These are phyloP conservation scores for Tetraselmis striata DNA, from an alignment of 139 green algal species.

Conservation along the genomic window DNA sequence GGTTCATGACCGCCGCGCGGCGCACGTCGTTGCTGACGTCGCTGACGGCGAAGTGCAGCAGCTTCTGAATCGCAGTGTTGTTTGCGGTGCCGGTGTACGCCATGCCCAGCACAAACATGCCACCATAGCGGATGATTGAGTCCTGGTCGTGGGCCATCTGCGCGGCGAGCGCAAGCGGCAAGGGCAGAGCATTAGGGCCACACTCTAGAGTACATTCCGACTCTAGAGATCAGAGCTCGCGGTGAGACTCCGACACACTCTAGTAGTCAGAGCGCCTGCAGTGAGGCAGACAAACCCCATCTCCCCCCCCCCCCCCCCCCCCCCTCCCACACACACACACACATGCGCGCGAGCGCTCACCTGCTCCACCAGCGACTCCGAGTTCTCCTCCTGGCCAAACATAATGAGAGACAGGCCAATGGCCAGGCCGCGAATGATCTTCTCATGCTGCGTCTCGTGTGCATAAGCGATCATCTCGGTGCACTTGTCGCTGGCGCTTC, in stretches of 20 bases:
- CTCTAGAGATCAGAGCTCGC: too few species aligned
- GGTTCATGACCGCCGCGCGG: slow-evolving; percentile 76
- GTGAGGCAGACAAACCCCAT: too few species aligned
- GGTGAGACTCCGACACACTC: too few species aligned
- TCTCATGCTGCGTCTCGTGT: slow-evolving; percentile 94
- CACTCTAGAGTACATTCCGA: too few species aligned
- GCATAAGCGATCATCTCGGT: slow-evolving; percentile 92
- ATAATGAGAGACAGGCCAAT: slow-evolving; percentile 84
- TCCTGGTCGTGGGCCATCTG: slow-evolving; percentile 52
- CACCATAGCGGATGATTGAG: slow-evolving; percentile 89
- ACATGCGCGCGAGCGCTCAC: too few species aligned
- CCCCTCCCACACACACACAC: not conserved
- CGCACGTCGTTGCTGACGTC: slow-evolving; percentile 96
- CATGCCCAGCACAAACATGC: slow-evolving; percentile 87
- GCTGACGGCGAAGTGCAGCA: slow-evolving; percentile 93
- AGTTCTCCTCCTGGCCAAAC: slow-evolving; percentile 87
- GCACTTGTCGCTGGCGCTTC: slow-evolving; percentile 62
- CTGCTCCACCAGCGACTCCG: slow-evolving; percentile 88
- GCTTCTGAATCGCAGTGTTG: slow-evolving; percentile 87
- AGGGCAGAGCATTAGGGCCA: too few species aligned
- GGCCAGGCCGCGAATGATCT: slow-evolving; percentile 81
- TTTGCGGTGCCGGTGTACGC: slow-evolving; percentile 93
- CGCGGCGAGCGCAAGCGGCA: too few species aligned
- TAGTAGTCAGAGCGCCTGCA: too few species aligned
- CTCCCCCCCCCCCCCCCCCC: too few species aligned